phyloP scores from a whole-genome alignment of 768 basidiomycete species.

The Trametes cubensis region DNA sequence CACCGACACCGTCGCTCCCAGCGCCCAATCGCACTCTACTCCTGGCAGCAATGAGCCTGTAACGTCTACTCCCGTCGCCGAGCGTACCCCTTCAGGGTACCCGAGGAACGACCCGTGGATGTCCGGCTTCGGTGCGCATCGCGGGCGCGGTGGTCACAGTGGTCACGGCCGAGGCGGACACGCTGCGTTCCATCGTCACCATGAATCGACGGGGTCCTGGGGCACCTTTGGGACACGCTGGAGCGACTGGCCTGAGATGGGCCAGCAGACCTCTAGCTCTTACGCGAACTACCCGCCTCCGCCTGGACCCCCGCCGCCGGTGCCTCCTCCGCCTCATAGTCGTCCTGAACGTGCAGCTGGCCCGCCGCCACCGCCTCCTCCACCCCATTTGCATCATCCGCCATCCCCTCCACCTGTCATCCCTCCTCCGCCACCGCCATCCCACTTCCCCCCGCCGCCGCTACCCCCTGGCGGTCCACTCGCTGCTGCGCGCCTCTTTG shows the following conservation, averaged over 20 bases:
- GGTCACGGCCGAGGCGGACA: constrained; percentile 22
- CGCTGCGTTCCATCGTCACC: constrained; percentile 14
- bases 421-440: constrained; percentile 14
- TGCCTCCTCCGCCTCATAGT: constrained; percentile 7
- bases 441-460: constrained; percentile 21
- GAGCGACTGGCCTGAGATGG: constrained; percentile 1
- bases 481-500: constrained; percentile 4
- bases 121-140: not conserved
- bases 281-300: constrained; percentile 21
- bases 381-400: constrained; percentile 19
- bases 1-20: constrained; percentile 18
- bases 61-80: constrained; percentile 28
- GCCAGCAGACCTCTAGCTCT: not conserved
- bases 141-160: constrained; percentile 9
- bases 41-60: constrained; percentile 12
- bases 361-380: constrained; percentile 27
- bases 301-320: constrained; percentile 14
- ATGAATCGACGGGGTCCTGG: constrained; percentile 11
- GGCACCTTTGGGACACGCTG: constrained; percentile 17
- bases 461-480: constrained; percentile 13
- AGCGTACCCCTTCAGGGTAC: not conserved
- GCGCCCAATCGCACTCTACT: not conserved
- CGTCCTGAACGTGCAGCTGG: constrained; percentile 7
- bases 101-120: constrained; percentile 1
- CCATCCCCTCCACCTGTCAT: constrained; percentile 2